Conservation (phyloP, 495 filamentous ascomycete species). For the Bryoglossum gracile region DNA sequence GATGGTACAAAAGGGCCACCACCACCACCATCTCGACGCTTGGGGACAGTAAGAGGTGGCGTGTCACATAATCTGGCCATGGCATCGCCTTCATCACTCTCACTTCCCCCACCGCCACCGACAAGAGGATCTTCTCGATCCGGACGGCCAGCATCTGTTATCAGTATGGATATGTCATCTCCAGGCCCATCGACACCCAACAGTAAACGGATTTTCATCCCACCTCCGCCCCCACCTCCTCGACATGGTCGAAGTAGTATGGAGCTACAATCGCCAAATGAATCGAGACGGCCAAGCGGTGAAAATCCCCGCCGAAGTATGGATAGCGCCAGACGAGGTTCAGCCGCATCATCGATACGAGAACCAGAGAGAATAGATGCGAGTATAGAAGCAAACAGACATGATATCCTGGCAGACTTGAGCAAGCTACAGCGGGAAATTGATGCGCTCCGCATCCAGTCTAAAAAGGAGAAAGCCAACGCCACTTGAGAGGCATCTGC, state of each 20-base stretch:
- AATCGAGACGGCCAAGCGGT: conserved; percentile 17
- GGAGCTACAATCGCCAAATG: conserved; percentile 8
- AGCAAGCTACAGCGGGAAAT: conserved; percentile 24
- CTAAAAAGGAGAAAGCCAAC: conserved; percentile 8
- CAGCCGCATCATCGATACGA: conserved; percentile 12
- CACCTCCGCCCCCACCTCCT: conserved; percentile 24
- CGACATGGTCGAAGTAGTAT: conserved; percentile 17
- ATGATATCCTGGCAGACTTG: conserved; percentile 24
- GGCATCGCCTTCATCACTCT: conserved; percentile 11
- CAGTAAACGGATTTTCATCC: conserved; percentile 18
- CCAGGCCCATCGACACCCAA: background rate
- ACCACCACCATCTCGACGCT: conserved; percentile 21
- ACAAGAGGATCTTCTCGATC: conserved; percentile 11
- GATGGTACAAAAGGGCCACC: conserved; percentile 17
- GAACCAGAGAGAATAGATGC: conserved; percentile 7
- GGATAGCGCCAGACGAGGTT: conserved; percentile 15
- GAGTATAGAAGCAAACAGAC: background rate
- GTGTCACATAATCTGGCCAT: conserved; percentile 7
- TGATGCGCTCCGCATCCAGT: conserved; percentile 20
- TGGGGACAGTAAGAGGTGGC: conserved; percentile 1
- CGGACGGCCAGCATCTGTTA: conserved; percentile 17
- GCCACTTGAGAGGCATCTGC: no score
- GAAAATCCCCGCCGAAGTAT: conserved; percentile 14
- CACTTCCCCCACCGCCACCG: conserved; percentile 20
- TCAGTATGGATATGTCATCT: conserved; percentile 19